phyloP scores from a whole-genome alignment of 331 rosid species.

The Quercus lobata region DNA sequence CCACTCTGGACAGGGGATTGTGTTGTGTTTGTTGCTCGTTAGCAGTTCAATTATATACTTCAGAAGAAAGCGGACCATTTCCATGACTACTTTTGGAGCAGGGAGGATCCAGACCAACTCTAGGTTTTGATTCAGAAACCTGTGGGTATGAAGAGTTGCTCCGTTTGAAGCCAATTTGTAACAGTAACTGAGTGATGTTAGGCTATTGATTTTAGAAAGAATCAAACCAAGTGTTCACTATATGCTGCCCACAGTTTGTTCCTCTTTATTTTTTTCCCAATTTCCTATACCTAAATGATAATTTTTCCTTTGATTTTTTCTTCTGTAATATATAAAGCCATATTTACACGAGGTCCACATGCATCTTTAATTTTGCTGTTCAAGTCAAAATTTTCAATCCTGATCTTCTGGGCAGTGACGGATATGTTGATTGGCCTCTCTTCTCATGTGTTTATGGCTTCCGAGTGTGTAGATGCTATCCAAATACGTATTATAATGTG shows the following conservation, averaged over 20 bases:
- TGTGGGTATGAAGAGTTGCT: conserved; percentile 10
- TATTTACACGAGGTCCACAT: not conserved
- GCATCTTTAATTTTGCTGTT: not conserved
- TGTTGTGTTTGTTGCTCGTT: conserved; percentile 47
- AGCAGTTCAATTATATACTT: conserved; percentile 59
- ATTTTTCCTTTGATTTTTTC: not conserved
- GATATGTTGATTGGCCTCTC: no score
- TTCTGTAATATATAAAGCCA: not conserved
- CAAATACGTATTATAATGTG: not conserved
- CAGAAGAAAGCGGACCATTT: conserved; percentile 42
- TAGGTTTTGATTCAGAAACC: conserved; percentile 35
- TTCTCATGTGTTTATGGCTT: not conserved
- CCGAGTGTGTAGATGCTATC: not conserved
- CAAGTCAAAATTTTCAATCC: not conserved
- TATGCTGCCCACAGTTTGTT: not conserved
- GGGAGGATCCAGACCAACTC: conserved; percentile 58
- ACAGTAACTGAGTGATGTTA: not conserved
- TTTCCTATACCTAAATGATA: not conserved
- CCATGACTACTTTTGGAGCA: conserved; percentile 41
- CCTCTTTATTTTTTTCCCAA: not conserved
- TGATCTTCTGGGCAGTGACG: not conserved
- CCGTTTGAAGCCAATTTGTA: not conserved
- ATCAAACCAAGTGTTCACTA: conserved; percentile 13
- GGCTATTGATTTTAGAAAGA: conserved; percentile 7
- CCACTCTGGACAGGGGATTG: conserved; percentile 47